Base-by-base conservation (phyloP, 2,329 filamentous ascomycete species). In the Epichloe typhina region DNA sequence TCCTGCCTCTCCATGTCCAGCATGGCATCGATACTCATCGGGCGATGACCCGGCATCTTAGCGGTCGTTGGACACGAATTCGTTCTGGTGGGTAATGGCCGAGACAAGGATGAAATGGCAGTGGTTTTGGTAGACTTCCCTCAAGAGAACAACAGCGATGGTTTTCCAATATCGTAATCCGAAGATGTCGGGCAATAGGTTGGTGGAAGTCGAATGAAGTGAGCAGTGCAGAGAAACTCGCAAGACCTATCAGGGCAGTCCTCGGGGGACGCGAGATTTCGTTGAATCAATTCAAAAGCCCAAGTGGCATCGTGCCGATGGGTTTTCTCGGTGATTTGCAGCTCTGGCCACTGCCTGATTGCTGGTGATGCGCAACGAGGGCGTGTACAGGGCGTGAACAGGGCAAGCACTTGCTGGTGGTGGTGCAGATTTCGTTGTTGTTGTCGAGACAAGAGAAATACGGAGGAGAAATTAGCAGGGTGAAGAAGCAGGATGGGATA, bases 1-100 rank as follows among this genome's bases (percentile, higher is more conserved):
- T 88, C 84, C 55, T 75, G 74, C 54, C 84, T 78, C 72, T 91
- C 86, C 71, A 88, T 83, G 62, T 89, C 86, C 55, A 89, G 73
- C 57, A 83, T 79, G 46, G 83, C 79, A 68, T 88, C 86, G 61
- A 90, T 79, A 61, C 84, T 88, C 83, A 88, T 88, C 19, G 72
- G 70, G 47, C 68, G 66, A 47, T 62, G 55, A 38, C 55, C 61
- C 53, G 66, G 62, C 66, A 69, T 69, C 53, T 48, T 60, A 58
- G 50, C 50, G 52, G 43, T 35, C 8, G 17, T 36, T 23, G 9
- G 31, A 19, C 21, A 35, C 6, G 21, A 41, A 15, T 12, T 19
- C 7, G n/a, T 33, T 35, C 21, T 40, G 43, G 23, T 35, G 12
- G 21, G 12, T 41, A 37, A 12, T 17, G 23, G 43, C n/a, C 19